Conservation (phyloP, 192 early-diverging fungal species). For the Gamsiella multidivaricata region DNA sequence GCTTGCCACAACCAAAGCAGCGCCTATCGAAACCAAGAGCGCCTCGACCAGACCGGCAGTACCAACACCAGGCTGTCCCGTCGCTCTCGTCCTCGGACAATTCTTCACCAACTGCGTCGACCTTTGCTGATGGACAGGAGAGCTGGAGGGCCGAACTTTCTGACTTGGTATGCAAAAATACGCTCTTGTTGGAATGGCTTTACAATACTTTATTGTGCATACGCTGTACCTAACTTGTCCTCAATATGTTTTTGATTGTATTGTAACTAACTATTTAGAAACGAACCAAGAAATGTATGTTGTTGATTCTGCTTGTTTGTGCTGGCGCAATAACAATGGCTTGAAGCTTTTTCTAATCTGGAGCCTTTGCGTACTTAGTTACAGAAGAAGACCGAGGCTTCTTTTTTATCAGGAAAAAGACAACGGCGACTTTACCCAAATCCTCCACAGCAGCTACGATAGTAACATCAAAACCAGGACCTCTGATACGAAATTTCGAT, state of each 20-base stretch:
- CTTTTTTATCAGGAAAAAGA: slow-evolving; percentile 40
- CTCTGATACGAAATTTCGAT: not conserved
- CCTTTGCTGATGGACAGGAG: slow-evolving; percentile 3
- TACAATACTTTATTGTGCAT: not conserved
- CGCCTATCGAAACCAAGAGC: slow-evolving; percentile 6
- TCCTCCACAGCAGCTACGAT: not conserved
- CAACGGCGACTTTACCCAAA: not conserved
- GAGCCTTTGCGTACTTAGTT: slow-evolving; percentile 2
- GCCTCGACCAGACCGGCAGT: not conserved
- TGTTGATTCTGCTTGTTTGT: no score
- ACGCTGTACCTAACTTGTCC: not conserved
- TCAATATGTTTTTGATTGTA: not conserved
- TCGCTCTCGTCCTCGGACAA: slow-evolving; percentile 34
- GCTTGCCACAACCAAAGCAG: slow-evolving; percentile 4
- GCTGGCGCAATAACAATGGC: not conserved
- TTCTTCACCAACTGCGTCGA: slow-evolving; percentile 12
- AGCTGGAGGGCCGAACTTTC: slow-evolving; percentile 34
- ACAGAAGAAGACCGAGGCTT: slow-evolving; percentile 51
- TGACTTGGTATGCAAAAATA: slow-evolving; percentile 21
- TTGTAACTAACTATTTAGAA: slow-evolving; percentile 10
- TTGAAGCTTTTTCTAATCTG: not conserved
- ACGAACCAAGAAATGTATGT: slow-evolving; percentile 39
- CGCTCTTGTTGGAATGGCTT: not conserved
- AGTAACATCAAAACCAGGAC: slow-evolving; percentile 1
- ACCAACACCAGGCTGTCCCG: slow-evolving; percentile 31